Evolutionary conservation across 2,329 filamentous ascomycete species (phyloP).

Genomic region (Alternaria brassicae): DNA sequence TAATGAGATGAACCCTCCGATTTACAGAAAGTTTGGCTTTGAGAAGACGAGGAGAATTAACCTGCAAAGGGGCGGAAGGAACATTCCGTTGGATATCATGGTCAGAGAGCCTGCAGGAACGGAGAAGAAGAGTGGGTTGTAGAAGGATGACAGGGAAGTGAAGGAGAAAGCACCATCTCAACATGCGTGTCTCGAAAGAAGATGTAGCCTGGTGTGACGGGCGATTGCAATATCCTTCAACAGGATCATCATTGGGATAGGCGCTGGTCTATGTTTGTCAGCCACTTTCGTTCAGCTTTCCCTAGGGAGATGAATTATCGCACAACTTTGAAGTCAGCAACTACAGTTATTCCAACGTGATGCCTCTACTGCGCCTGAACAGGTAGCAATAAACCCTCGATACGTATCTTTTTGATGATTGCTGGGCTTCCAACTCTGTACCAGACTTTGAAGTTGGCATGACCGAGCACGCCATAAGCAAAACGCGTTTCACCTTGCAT

Average conservation of each 20-base stretch:
- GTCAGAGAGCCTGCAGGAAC: constrained; percentile 68
- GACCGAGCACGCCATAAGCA: not conserved
- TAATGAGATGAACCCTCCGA: constrained; percentile 69
- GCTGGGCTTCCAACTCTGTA: not conserved
- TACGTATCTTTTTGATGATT: not conserved
- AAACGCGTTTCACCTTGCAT: constrained; percentile 1
- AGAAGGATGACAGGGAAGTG: not conserved
- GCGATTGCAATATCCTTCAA: constrained; percentile 27
- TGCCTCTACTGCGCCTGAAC: not conserved
- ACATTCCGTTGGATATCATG: constrained; percentile 79
- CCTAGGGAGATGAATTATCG: not conserved
- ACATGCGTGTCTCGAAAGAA: constrained; percentile 25
- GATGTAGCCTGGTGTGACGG: not conserved
- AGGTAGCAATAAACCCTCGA: not conserved
- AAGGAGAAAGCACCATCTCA: constrained; percentile 29
- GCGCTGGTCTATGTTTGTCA: constrained; percentile 1
- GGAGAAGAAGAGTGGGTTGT: constrained; percentile 30
- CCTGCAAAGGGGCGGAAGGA: constrained; percentile 63
- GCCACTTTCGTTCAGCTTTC: not conserved
- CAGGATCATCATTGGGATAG: constrained; percentile 17
- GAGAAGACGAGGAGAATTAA: constrained; percentile 68
- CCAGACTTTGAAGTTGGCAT: not conserved
- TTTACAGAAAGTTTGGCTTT: constrained; percentile 81
- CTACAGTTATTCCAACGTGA: not conserved
- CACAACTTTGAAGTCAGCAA: not conserved